A percentile compares a stretch with the other conserved stretches of the same genome.
phyloP scores from a whole-genome alignment of 495 filamentous ascomycete species.

The Xylaria cubensis region DNA sequence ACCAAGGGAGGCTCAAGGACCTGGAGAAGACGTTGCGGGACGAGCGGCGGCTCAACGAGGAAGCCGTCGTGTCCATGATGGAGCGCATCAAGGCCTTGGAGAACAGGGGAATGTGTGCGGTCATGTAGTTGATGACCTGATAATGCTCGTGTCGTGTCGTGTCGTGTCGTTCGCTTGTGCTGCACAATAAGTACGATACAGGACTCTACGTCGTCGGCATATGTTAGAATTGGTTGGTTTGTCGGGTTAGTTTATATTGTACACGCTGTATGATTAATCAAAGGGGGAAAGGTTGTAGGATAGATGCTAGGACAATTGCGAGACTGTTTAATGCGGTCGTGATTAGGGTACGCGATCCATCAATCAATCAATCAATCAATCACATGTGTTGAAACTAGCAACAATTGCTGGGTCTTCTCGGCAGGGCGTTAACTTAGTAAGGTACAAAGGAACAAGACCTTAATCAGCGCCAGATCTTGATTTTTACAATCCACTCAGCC shows the following conservation, averaged over 20 bases:
- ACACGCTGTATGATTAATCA: not conserved
- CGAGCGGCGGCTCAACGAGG: constrained; percentile 32
- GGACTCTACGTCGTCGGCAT: not conserved
- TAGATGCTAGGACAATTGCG: not conserved
- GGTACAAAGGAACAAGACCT: too few relatives aligned
- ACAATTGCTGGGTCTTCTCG: too few relatives aligned
- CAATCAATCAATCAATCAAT: too few relatives aligned
- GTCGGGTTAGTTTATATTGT: not conserved
- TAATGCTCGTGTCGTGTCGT: not conserved
- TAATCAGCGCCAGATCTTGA: constrained; percentile 7
- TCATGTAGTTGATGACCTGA: constrained; percentile 32
- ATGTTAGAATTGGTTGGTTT: not conserved
- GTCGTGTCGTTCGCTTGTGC: not conserved
- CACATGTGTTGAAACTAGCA: not conserved
- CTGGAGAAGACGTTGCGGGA: constrained; percentile 28
- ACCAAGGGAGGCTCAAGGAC: constrained; percentile 29
- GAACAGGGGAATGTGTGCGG: constrained; percentile 21
- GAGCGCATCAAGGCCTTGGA: constrained; percentile 29
- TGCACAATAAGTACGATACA: not conserved
- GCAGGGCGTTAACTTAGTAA: too few relatives aligned
- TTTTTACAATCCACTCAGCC: not conserved
- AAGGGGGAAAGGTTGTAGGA: not conserved
- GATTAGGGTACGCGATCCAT: not conserved
- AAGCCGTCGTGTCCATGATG: constrained; percentile 17
- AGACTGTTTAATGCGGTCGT: not conserved